phyloP scores from a whole-genome alignment of 371 early-diverging fungal species.

The Zopfochytrium polystomum region DNA sequence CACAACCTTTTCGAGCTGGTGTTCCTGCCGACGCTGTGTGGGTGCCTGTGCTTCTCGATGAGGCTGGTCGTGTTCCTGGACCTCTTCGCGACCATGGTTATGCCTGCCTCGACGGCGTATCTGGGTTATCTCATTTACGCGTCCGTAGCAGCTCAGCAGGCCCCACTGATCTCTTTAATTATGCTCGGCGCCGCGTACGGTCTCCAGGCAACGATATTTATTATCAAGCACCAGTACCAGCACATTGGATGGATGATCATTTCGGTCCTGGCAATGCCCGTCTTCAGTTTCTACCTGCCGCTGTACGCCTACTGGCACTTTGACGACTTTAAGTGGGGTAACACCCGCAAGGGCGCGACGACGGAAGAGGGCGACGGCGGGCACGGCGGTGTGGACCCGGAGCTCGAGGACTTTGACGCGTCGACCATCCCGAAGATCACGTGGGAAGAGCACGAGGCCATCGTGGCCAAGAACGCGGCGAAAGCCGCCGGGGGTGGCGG shows the following conservation, averaged over 20 bases:
- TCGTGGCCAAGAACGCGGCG: slow-evolving; percentile 64
- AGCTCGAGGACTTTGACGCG: slow-evolving; percentile 76
- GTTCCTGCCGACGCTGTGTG: slow-evolving; percentile 83
- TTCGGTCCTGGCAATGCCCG: slow-evolving; percentile 72
- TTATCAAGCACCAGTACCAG: slow-evolving; percentile 48
- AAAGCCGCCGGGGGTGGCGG: slow-evolving; percentile 57
- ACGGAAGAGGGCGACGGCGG: slow-evolving; percentile 30
- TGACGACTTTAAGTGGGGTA: slow-evolving; percentile 97
- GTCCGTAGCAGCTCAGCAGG: slow-evolving; percentile 38
- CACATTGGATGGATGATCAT: slow-evolving; percentile 98
- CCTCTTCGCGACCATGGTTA: slow-evolving; percentile 65
- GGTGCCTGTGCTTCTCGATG: slow-evolving; percentile 93
- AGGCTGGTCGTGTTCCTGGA: slow-evolving; percentile 87
- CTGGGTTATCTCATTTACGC: slow-evolving; percentile 83
- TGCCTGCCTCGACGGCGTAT: slow-evolving; percentile 63
- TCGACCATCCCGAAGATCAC: slow-evolving; percentile 78
- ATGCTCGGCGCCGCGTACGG: slow-evolving; percentile 49
- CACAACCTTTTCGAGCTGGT: too few relatives aligned
- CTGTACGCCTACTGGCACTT: slow-evolving; percentile 98
- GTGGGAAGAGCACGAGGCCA: slow-evolving; percentile 79
- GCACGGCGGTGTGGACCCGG: slow-evolving; percentile 53
- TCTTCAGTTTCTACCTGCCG: slow-evolving; percentile 95
- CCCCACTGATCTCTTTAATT: slow-evolving; percentile 39
- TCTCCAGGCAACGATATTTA: slow-evolving; percentile 52
- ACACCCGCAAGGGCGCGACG: slow-evolving; percentile 80